Conservation (phyloP, 805 yeast genomes). For the Yamadazyma olivae region DNA sequence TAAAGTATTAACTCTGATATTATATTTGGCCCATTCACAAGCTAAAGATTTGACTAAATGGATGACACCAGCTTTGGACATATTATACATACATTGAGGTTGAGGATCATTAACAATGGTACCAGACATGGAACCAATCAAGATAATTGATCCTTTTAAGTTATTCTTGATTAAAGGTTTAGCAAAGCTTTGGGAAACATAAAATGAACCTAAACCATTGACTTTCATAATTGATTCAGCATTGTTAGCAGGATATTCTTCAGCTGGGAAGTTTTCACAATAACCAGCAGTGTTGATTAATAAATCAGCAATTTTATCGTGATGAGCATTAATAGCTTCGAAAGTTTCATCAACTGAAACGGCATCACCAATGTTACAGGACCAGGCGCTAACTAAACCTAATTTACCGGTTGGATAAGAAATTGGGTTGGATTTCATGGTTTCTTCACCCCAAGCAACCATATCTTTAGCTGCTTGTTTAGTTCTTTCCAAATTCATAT, state of each 20-base stretch:
- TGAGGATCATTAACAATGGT: constrained; percentile 76
- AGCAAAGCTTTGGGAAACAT: constrained; percentile 72
- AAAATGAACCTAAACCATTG: constrained; percentile 71
- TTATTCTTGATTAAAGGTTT: constrained; percentile 58
- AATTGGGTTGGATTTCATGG: constrained; percentile 36
- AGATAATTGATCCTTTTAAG: constrained; percentile 57
- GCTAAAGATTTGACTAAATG: constrained; percentile 76
- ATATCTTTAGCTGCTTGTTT: constrained; percentile 50
- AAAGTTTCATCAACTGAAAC: constrained; percentile 56
- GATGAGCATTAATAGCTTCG: constrained; percentile 51
- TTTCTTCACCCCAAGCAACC: constrained; percentile 45
- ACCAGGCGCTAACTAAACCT: constrained; percentile 54
- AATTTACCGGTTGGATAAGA: constrained; percentile 16
- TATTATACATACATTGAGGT: constrained; percentile 77
- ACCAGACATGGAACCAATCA: constrained; percentile 80
- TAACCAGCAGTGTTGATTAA: constrained; percentile 82
- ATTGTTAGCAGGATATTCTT: constrained; percentile 68
- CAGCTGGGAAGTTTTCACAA: constrained; percentile 77
- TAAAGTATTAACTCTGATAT: constrained; percentile 72
- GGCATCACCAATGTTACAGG: constrained; percentile 70
- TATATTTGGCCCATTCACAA: constrained; percentile 77
- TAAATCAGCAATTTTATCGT: constrained; percentile 59
- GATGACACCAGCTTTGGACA: constrained; percentile 84
- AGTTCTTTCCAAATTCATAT: constrained; percentile 60
- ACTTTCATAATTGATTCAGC: constrained; percentile 69